Conservation (phyloP, 441 rosid species). For the Populus tomentosa region DNA sequence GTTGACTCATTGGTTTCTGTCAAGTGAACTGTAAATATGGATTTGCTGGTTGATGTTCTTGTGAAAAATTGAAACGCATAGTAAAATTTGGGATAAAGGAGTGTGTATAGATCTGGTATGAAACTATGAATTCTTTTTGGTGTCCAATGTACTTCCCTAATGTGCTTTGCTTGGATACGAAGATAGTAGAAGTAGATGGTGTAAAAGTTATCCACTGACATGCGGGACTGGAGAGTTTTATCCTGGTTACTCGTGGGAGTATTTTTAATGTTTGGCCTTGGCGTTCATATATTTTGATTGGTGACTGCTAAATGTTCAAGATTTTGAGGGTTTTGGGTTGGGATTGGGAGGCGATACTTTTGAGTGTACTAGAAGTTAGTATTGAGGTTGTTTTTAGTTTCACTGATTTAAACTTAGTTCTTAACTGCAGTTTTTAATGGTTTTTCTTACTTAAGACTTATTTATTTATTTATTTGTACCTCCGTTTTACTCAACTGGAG, state of each 20-base stretch:
- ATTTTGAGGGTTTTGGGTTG: no score
- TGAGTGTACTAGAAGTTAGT: no score
- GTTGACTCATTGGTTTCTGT: background rate
- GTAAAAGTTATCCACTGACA: no score
- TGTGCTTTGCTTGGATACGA: background rate
- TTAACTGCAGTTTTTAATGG: background rate
- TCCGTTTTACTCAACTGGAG: background rate
- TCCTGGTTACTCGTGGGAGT: no score
- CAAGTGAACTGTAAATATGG: no score
- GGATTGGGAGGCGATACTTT: no score
- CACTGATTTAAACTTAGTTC: background rate
- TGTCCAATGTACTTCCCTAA: background rate
- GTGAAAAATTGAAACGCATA: background rate
- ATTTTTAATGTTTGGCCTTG: no score
- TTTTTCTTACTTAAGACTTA: no score
- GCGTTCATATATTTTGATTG: no score
- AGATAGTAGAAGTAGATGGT: background rate
- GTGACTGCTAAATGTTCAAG: no score
- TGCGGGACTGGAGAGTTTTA: no score
- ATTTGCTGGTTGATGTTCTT: background rate
- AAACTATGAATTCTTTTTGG: no score
- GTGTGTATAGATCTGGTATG: background rate
- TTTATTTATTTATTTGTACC: background rate
- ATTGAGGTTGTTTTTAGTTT: background rate
- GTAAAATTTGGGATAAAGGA: background rate